Conservation (phyloP, 176 grass and related monocot genomes). For the Metroxylon sagu region DNA sequence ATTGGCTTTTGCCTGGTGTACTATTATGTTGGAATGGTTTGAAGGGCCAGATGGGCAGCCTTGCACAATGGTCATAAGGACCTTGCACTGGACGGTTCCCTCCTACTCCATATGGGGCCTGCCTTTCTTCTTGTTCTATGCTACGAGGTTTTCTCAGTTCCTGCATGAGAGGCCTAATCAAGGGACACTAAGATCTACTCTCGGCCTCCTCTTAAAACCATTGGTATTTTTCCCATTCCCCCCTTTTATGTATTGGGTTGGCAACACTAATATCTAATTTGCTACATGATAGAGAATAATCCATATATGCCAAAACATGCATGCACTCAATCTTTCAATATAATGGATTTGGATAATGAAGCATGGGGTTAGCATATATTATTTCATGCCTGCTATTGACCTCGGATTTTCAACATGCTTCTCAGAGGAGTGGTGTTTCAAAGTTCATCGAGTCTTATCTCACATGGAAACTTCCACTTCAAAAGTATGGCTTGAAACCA, state of each 20-base stretch:
- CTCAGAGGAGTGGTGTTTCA: slow-evolving; percentile 59
- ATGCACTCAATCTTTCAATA: no score
- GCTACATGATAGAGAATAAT: no score
- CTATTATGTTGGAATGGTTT: background rate
- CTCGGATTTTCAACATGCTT: background rate
- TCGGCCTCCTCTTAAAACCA: slow-evolving; percentile 54
- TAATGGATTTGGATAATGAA: no score
- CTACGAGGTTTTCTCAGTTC: slow-evolving; percentile 76
- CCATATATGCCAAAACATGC: no score
- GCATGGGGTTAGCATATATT: no score
- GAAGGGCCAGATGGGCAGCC: slow-evolving; percentile 58
- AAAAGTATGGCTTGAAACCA: slow-evolving; percentile 70
- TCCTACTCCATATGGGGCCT: slow-evolving; percentile 97
- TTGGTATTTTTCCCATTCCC: slow-evolving; percentile 30
- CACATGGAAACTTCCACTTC: slow-evolving; percentile 74
- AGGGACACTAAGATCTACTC: slow-evolving; percentile 48
- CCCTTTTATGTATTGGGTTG: no score
- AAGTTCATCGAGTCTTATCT: slow-evolving; percentile 96
- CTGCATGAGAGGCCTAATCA: slow-evolving; percentile 75
- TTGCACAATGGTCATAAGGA: slow-evolving; percentile 87
- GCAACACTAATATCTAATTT: no score
- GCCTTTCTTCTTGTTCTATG: slow-evolving; percentile 91
- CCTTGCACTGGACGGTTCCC: slow-evolving; percentile 88
- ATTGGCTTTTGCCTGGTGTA: background rate
- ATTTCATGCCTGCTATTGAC: background rate